Base-by-base conservation (phyloP, 352 stramenopile genomes). In the Pythium folliculosum region DNA sequence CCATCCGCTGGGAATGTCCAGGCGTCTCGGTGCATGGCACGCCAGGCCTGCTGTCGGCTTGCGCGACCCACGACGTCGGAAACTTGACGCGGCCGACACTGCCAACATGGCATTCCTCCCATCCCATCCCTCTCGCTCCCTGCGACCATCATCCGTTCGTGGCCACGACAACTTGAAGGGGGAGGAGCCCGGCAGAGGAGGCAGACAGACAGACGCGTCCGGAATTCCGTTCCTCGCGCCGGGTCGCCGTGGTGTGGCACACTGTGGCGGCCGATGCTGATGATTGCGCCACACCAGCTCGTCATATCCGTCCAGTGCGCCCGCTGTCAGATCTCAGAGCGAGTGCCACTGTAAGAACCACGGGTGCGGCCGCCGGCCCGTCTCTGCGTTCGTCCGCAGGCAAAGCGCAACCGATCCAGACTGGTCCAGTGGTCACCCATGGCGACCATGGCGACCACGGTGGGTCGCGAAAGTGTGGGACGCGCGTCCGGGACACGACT, bases 341-440 rank as follows among this genome's bases (percentile, higher is more conserved):
- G 44, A 50, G 40, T 50, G 17, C 44, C 44, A 50, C 44, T 50
- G 44, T 50, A 50, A 23, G 44, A 22, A 50, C 40, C 40, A 47
- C 40, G 3, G 12, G 40, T 3, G 3, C 3, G 40, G 5, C 7
- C 16, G 44, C 21, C 37, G 37, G 37, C 37, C 37, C 14, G 37
- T 43, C 37, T 12, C 37, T 43, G 37, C 37, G 37, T 43, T 17
- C 37, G 37, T 43, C 37, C 37, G 19, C 44, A 25, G 44, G 44
- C 21, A 17, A 50, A 50, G 21, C 44, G 44, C 44, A 50, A 50
- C 44, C 37, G 37, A 43, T 12, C 35, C 35, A 40, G 6, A 40
- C 6, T 40, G 35, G 35, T 6, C 35, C 35, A 40, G 6, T 40
- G 35, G 12, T 6, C 12, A 12, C 10, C 37, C 37, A 32, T 5